Conservation (phyloP, 176 grass and related monocot genomes). For the Chloris gayana region DNA sequence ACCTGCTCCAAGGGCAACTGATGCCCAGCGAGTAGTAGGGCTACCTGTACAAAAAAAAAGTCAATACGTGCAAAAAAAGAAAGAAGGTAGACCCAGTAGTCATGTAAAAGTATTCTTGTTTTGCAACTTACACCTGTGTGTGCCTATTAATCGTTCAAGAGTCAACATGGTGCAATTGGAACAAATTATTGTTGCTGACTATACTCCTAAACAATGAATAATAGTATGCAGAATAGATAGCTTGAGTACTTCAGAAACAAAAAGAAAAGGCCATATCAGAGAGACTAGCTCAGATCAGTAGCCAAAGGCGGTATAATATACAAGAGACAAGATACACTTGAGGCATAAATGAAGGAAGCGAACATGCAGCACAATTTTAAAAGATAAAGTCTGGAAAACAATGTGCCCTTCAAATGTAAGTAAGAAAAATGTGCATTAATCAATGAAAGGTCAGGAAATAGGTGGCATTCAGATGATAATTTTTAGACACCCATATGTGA, state of each 20-base stretch:
- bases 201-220: background rate
- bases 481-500: background rate
- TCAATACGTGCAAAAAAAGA: slow-evolving; percentile 15
- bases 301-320: background rate
- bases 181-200: background rate
- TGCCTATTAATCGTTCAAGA: background rate
- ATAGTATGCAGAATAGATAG: background rate
- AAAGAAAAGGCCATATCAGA: background rate
- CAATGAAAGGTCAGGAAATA: background rate
- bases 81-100: background rate
- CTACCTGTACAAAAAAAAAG: slow-evolving; percentile 60
- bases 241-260: background rate
- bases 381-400: too few species aligned
- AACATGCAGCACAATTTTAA: background rate
- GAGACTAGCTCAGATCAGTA: background rate
- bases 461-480: background rate
- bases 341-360: background rate
- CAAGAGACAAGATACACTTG: slow-evolving; percentile 7
- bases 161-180: background rate
- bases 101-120: background rate
- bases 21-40: slow-evolving; percentile 86
- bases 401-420: background rate
- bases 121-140: background rate
- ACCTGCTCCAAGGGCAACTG: slow-evolving; percentile 88
- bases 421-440: background rate